Percentiles rank a stretch among this genome's conserved stretches.
These are phyloP conservation scores for Lasiosphaeris hirsuta DNA, from an alignment of 495 filamentous ascomycete species.

Conservation along the genomic window DNA sequence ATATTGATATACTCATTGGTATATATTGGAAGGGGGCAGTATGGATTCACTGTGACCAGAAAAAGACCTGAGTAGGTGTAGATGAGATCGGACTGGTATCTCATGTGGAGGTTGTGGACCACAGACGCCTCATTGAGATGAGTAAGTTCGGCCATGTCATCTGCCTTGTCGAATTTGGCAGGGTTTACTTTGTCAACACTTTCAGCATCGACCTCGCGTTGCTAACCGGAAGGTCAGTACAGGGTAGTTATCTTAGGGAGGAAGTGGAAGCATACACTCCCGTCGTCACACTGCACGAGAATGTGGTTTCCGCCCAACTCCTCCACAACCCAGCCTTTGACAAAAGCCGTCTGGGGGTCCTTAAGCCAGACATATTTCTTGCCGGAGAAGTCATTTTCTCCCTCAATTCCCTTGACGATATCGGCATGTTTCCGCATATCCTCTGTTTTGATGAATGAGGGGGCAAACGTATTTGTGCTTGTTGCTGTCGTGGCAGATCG, in stretches of 20 bases:
- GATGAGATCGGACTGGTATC: conserved; percentile 93
- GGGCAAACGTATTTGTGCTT: conserved; percentile 79
- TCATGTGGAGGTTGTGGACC: conserved; percentile 90
- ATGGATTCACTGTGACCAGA: conserved; percentile 95
- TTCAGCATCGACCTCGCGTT: conserved; percentile 80
- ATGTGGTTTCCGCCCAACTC: conserved; percentile 65
- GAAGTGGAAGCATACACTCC: conserved; percentile 59
- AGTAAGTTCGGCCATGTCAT: conserved; percentile 98
- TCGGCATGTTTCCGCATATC: conserved; percentile 64
- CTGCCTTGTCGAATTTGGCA: conserved; percentile 97
- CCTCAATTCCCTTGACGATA: conserved; percentile 73
- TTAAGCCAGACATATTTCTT: conserved; percentile 97
- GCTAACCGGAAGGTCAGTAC: conserved; percentile 49
- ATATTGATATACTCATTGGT: conserved; percentile 94
- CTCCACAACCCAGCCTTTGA: conserved; percentile 86
- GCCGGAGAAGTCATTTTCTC: conserved; percentile 98
- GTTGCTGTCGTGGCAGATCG: conserved; percentile 47
- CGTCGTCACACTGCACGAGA: conserved; percentile 90
- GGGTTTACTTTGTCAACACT: conserved; percentile 98
- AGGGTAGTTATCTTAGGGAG: neutral
- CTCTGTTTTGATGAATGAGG: conserved; percentile 87
- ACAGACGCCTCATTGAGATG: conserved; percentile 97
- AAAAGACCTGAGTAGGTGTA: conserved; percentile 99
- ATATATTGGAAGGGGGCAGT: conserved; percentile 92
- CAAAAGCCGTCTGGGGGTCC: conserved; percentile 81